Evolutionary conservation across 192 early-diverging fungal genomes (phyloP), one percentile per base, ranked within the genome.

Genomic region (Allomyces macrogynus): DNA sequence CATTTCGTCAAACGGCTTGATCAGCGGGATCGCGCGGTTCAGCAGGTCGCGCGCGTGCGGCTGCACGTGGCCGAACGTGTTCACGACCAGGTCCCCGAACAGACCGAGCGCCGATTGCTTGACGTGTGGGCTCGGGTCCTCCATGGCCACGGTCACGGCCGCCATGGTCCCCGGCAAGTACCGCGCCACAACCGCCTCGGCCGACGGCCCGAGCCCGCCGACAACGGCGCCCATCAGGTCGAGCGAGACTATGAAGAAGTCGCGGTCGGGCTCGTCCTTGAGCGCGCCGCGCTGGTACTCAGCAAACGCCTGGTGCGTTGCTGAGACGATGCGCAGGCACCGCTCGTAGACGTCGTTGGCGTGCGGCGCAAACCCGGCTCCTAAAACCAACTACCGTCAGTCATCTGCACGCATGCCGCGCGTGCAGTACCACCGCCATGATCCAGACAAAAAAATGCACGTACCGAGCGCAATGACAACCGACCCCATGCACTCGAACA

Each of bases 91-190:
- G 72, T 99, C 97, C 54, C 97, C 97, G 24, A 99, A 76, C 44
- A 99, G 83, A 9, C 93, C 95, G 76, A 89, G 97, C 16, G 97
- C 86, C 43, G 89, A 91, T 75, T 97, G 93, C 63, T 91, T 86
- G 40, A 99, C 93, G 67, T 97, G 87, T 18, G 81, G 74, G 49
- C 80, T 77, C 3, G 78, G 65, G 63, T 88, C 85, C 67, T n/a
- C 9, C 61, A 71, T 64, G 24, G 49, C 61, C 7, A 74, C 4
- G 1, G 68, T 1, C 20, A 68, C 16, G 24, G 70, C 23, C 20
- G 72, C 60, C 5, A 72, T 23, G 40, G 44, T 49, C 27, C 70
- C 68, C 1, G 27, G 61, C 32, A 63, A 22, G 67, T 68, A 64
- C 43, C 68, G 74, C 20, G 86, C 80, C 23, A 97, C 83, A 67